phyloP scores from a whole-genome alignment of 768 basidiomycete species.

The Dioszegia aurantiaca region DNA sequence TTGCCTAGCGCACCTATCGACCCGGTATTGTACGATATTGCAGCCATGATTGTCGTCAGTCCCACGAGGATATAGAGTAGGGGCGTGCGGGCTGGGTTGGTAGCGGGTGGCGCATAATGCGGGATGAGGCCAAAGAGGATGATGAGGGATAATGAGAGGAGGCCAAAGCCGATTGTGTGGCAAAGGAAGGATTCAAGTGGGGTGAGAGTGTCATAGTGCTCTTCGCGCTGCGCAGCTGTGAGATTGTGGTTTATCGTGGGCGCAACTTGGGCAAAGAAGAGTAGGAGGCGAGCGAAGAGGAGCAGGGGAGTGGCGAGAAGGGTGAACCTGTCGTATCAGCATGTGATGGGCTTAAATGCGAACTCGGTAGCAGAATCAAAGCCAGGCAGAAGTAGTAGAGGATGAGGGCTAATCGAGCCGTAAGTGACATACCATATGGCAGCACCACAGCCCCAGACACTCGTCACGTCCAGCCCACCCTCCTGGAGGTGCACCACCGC shows the following conservation, averaged over 20 bases:
- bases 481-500: constrained; percentile 46
- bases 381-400: too few relatives aligned
- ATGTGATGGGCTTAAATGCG: too few relatives aligned
- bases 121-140: constrained; percentile 35
- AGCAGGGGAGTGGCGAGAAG: constrained; percentile 43
- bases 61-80: constrained; percentile 39
- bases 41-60: constrained; percentile 28
- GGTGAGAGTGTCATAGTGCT: constrained; percentile 48
- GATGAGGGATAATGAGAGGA: constrained; percentile 30
- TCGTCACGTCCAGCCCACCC: constrained; percentile 45
- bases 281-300: constrained; percentile 49
- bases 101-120: constrained; percentile 24
- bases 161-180: constrained; percentile 29
- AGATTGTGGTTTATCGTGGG: constrained; percentile 19
- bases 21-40: constrained; percentile 34
- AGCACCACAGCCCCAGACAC: constrained; percentile 41
- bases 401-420: too few relatives aligned
- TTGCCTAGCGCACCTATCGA: constrained; percentile 36
- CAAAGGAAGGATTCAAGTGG: constrained; percentile 44
- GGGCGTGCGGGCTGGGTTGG: constrained; percentile 33
- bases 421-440: constrained; percentile 47
- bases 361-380: too few relatives aligned
- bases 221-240: constrained; percentile 9
- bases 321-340: constrained; percentile 38
- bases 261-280: constrained; percentile 50